phyloP scores from a whole-genome alignment of 768 basidiomycete genomes.

The Sporobolomyces phaffii region DNA sequence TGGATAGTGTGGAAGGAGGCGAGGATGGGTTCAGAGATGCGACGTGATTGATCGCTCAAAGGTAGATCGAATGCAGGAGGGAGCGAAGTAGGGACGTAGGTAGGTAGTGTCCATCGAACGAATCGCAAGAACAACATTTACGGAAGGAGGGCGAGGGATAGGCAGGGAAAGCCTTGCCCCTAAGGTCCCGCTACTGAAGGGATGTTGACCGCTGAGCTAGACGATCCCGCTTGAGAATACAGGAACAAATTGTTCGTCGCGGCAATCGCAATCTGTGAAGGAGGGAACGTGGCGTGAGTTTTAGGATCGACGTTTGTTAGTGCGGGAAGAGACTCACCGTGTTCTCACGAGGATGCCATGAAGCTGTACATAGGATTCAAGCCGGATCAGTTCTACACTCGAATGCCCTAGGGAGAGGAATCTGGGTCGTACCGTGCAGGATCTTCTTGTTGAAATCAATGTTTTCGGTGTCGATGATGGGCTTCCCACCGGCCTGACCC shows the following conservation, averaged over 20 bases:
- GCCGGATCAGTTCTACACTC: too few relatives aligned
- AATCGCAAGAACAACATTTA: background rate
- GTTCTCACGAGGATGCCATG: conserved; percentile 95
- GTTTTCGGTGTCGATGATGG: conserved; percentile 65
- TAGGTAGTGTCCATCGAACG: background rate
- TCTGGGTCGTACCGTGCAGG: conserved; percentile 63
- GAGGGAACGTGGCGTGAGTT: background rate
- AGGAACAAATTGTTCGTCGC: conserved; percentile 76
- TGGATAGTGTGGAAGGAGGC: background rate
- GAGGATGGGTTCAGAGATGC: background rate
- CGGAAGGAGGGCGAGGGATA: background rate
- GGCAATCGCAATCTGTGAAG: conserved; percentile 39
- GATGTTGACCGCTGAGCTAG: background rate
- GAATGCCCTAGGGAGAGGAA: conserved; percentile 37
- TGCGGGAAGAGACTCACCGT: conserved; percentile 60
- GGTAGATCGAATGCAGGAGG: too few relatives aligned
- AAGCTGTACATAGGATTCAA: conserved; percentile 13
- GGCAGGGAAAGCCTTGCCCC: background rate
- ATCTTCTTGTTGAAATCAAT: conserved; percentile 93
- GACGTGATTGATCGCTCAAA: too few relatives aligned
- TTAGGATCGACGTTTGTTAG: too few relatives aligned
- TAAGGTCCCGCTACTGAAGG: conserved; percentile 1
- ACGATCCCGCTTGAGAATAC: conserved; percentile 28
- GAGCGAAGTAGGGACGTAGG: too few relatives aligned
- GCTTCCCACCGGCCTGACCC: conserved; percentile 55